These are phyloP conservation scores for Acanthamoeba lugdunensis DNA, from an alignment of 208 protist species.

Conservation along the genomic window DNA sequence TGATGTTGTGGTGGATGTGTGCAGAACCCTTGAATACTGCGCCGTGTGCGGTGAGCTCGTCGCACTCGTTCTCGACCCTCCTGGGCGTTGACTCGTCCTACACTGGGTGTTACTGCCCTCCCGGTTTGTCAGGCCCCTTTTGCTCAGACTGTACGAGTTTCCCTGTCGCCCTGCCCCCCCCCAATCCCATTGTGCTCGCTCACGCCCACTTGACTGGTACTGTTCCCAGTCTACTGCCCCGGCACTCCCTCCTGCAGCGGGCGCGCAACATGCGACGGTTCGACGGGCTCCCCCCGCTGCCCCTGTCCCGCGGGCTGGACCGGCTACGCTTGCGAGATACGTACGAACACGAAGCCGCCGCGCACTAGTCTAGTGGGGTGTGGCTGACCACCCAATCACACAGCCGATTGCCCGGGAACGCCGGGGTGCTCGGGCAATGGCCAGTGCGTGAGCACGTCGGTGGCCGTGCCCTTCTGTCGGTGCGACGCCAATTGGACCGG, in stretches of 20 bases:
- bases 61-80: background rate
- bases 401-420: background rate
- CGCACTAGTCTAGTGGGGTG: too few species aligned
- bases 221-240: background rate
- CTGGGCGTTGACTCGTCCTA: background rate
- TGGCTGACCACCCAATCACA: too few species aligned
- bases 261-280: background rate
- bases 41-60: background rate
- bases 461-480: background rate
- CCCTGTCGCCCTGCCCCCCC: too few species aligned
- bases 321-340: too few species aligned
- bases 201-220: too few species aligned
- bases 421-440: background rate
- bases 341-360: too few species aligned
- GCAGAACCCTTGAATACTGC: background rate
- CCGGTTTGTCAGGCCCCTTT: background rate
- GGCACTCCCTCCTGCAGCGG: background rate
- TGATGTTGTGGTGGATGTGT: too few species aligned
- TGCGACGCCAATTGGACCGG: constrained; percentile 3
- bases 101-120: background rate
- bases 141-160: background rate
- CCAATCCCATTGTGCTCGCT: too few species aligned
- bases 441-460: background rate
- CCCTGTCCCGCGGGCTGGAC: too few species aligned
- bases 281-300: background rate